Evolutionary conservation across 208 protist genomes (phyloP), one percentile per base, ranked within the genome.

Genomic region (Trypanosoma caninum): DNA sequence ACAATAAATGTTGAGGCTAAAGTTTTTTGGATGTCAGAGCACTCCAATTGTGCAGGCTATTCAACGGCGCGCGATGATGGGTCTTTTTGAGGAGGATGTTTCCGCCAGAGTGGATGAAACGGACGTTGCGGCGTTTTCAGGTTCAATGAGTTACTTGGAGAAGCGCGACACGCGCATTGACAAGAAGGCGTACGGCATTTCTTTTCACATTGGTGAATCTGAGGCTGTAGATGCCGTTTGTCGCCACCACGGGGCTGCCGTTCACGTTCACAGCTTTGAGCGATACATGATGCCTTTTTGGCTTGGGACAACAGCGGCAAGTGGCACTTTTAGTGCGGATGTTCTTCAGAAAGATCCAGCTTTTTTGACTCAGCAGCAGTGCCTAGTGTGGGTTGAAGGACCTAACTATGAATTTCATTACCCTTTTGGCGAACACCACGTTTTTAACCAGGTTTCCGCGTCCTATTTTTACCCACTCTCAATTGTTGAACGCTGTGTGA

Each of bases 221-320:
- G 80, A 87, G 66, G 84, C 74, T 7, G 71, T 95, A 7, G 86
- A 93, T 70, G 67, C 73, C 18, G 85, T 92, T 33, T 91, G 82
- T 41, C 69, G 72, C 16, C 82, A 95, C 57, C 85, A 95, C 64
- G 71, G 80, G 28, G 73, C 78, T 9, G 57, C 76, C 7, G 84
- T 95, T 1, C 72, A 81, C 68, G 68, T 91, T 27, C 76, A 86
- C 67, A 67, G 58, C 1, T 69, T 84, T 25, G 77, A 95, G 57
- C 74, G 82, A 27, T 86, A 84, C 50, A 61, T 95, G 67, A 78
- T 95, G 74, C 89, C 89, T 16, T 93, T 95, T 68, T 95, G 89
- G 86, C 71, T 95, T 34, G 65, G 69, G 2, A 56, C 71, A 31
- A 95, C 89, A 27, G 70, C 84, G 25, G 83, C 81, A 4, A 62